Evolutionary conservation across 2,329 filamentous ascomycete species (phyloP).

Genomic region (Aspergillus pseudoviridinutans): DNA sequence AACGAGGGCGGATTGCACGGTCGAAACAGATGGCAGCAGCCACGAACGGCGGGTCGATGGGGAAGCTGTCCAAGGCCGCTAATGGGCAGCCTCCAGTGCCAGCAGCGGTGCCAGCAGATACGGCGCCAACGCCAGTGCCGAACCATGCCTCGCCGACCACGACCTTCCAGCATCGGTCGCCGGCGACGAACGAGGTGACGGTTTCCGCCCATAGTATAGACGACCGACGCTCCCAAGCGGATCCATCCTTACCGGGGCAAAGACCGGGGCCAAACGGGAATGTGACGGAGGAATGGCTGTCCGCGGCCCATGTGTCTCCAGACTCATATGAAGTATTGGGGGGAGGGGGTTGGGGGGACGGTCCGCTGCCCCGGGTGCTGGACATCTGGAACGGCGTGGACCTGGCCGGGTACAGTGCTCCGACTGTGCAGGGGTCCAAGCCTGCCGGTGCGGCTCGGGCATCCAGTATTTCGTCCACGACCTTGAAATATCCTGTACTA

Average conservation of each 20-base stretch:
- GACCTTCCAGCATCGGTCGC: constrained; percentile 23
- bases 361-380: constrained; percentile 24
- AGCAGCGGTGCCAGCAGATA: constrained; percentile 1
- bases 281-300: constrained; percentile 32
- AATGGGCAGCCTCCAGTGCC: not conserved
- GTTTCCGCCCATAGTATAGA: constrained; percentile 28
- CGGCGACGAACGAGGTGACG: constrained; percentile 26
- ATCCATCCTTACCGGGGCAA: constrained; percentile 17
- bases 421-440: constrained; percentile 52
- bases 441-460: constrained; percentile 53
- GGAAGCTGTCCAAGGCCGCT: constrained; percentile 1
- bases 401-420: constrained; percentile 32
- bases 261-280: constrained; percentile 18
- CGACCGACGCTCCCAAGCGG: constrained; percentile 22
- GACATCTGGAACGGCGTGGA: constrained; percentile 32
- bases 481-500: constrained; percentile 75
- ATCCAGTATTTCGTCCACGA: constrained; percentile 28
- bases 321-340: constrained; percentile 29
- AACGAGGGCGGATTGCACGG: constrained; percentile 73
- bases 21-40: constrained; percentile 65
- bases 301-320: constrained; percentile 28
- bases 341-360: constrained; percentile 22
- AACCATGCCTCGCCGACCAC: constrained; percentile 22
- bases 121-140: constrained; percentile 14
- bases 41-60: constrained; percentile 2